Percentiles rank a stretch among this genome's conserved stretches.
Conservation (phyloP, 352 stramenopile genomes). For the Globisporangium takayamanum region DNA sequence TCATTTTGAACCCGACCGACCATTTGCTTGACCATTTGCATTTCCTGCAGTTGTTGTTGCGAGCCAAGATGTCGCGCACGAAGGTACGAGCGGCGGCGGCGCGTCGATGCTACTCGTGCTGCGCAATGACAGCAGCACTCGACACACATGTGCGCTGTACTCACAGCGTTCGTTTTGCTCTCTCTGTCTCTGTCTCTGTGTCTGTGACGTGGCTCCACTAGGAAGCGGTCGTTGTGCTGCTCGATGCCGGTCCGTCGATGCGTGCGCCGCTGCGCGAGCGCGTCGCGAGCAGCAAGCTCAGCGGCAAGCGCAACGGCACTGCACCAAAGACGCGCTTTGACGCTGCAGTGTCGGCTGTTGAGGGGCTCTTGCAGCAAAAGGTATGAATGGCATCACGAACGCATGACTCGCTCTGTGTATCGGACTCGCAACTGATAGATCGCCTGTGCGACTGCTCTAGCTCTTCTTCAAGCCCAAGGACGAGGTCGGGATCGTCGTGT, state of each 20-base stretch:
- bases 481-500: constrained; percentile 72
- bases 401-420: background rate
- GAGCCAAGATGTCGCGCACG: background rate
- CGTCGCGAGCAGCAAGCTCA: constrained; percentile 8
- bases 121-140: background rate
- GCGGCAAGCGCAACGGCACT: constrained; percentile 3
- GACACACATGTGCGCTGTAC: background rate
- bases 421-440: background rate
- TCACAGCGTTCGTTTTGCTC: background rate
- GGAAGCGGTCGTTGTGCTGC: constrained; percentile 62
- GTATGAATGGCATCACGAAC: constrained; percentile 7
- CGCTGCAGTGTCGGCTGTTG: constrained; percentile 44
- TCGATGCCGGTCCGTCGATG: constrained; percentile 70
- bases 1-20: too few relatives aligned
- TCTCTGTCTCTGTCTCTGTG: constrained; percentile 1
- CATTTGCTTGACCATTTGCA: too few relatives aligned
- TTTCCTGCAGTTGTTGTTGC: background rate
- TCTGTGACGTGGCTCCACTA: constrained; percentile 5
- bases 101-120: background rate
- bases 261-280: constrained; percentile 39
- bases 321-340: constrained; percentile 51
- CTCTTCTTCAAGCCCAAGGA: constrained; percentile 79
- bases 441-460: constrained; percentile 12
- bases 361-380: constrained; percentile 70
- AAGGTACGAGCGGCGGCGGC: background rate